A percentile compares a stretch with the other conserved stretches of the same genome.
phyloP scores from a whole-genome alignment of 306 rosid genomes.

The Clitoria ternatea region DNA sequence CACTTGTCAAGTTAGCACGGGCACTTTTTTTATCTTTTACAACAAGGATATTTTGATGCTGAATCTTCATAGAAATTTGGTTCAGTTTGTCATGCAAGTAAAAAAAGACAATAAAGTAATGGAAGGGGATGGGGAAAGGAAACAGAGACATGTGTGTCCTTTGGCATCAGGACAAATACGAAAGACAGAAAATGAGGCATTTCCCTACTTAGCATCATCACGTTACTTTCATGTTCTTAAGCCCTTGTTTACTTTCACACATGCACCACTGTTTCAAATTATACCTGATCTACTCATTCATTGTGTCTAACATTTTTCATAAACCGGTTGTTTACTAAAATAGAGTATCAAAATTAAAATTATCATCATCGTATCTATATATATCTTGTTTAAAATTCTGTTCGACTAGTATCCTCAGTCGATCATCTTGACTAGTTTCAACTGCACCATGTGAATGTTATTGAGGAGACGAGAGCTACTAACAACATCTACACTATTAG shows the following conservation, averaged over 20 bases:
- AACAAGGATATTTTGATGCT: constrained; percentile 20
- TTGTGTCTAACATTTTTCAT: background rate
- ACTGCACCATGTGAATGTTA: too few relatives aligned
- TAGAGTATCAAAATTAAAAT: too few relatives aligned
- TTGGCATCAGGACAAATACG: constrained; percentile 15
- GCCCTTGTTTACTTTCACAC: background rate
- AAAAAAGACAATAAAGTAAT: constrained; percentile 15
- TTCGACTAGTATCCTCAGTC: too few relatives aligned
- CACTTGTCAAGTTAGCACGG: background rate
- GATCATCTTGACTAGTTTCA: too few relatives aligned
- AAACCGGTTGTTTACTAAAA: too few relatives aligned
- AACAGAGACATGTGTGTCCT: constrained; percentile 28
- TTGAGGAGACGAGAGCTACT: too few relatives aligned
- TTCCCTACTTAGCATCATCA: background rate
- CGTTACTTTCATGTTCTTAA: constrained; percentile 19
- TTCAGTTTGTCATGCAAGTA: constrained; percentile 28
- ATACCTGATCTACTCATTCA: too few relatives aligned
- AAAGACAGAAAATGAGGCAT: constrained; percentile 16
- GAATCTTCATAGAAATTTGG: constrained; percentile 37
- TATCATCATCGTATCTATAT: too few relatives aligned
- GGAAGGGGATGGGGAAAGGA: constrained; percentile 5
- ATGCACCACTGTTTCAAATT: background rate
- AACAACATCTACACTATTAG: too few relatives aligned
- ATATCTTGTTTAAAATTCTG: too few relatives aligned
- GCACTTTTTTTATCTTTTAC: constrained; percentile 24